phyloP scores from a whole-genome alignment of 2,329 filamentous ascomycete species.

The Neocucurbitaria cava region DNA sequence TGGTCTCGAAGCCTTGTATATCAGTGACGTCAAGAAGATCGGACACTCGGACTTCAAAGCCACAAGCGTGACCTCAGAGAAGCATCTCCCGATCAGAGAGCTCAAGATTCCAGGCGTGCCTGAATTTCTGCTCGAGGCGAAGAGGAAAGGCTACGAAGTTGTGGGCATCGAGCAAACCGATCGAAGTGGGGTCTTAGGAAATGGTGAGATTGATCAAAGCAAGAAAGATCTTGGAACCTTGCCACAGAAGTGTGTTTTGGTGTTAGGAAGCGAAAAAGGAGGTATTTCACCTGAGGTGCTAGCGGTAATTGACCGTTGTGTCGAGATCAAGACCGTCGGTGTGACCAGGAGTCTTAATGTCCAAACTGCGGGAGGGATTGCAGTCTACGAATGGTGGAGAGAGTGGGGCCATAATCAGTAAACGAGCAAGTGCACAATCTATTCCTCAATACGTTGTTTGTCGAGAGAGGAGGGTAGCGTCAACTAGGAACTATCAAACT shows the following conservation, averaged over 20 bases:
- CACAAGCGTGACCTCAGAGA: conserved; percentile 58
- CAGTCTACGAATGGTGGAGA: conserved; percentile 60
- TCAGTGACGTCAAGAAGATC: conserved; percentile 51
- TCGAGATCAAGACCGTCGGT: conserved; percentile 61
- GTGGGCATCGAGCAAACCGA: conserved; percentile 64
- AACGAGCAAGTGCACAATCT: neutral
- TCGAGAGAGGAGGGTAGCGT: too few relatives aligned
- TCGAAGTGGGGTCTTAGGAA: conserved; percentile 54
- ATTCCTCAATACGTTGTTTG: neutral
- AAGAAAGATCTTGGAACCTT: conserved; percentile 34
- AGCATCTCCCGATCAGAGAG: conserved; percentile 56
- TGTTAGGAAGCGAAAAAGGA: conserved; percentile 60
- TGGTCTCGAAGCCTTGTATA: conserved; percentile 54
- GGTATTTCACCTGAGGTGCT: conserved; percentile 58
- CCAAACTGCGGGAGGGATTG: conserved; percentile 61
- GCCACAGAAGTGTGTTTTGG: conserved; percentile 52
- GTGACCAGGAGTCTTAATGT: conserved; percentile 63
- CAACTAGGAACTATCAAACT: too few relatives aligned
- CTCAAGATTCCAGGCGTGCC: conserved; percentile 41
- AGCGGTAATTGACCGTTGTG: conserved; percentile 58
- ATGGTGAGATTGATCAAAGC: conserved; percentile 13
- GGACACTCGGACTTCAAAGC: conserved; percentile 58
- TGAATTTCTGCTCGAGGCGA: conserved; percentile 50
- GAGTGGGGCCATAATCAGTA: conserved; percentile 41
- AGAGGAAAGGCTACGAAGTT: conserved; percentile 57